These are phyloP conservation scores for Hibiscus trionum DNA, from an alignment of 345 rosid genomes.

Conservation along the genomic window DNA sequence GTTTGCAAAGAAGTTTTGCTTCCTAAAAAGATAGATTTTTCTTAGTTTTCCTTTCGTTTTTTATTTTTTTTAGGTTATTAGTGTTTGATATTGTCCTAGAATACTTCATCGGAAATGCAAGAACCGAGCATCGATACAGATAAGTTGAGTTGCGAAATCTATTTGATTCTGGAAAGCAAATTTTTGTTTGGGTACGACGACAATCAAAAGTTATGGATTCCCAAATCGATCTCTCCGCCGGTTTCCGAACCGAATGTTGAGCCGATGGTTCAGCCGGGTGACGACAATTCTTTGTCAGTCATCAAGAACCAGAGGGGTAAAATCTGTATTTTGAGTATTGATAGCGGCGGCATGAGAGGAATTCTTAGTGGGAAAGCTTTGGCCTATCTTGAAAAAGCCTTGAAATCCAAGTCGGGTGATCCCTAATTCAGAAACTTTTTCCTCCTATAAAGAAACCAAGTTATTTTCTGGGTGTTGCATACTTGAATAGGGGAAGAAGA, in stretches of 20 bases:
- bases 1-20: no score
- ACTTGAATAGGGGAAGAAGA: no score
- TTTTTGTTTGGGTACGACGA: constrained; percentile 84
- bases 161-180: constrained; percentile 86
- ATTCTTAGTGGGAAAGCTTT: constrained; percentile 82
- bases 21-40: no score
- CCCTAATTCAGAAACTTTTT: no score
- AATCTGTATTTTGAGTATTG: constrained; percentile 76
- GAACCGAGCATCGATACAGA: constrained; percentile 96
- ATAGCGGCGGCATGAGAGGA: constrained; percentile 89
- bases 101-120: constrained; percentile 50
- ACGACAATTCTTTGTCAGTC: constrained; percentile 20
- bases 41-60: no score
- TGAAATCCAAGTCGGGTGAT: constrained; percentile 70
- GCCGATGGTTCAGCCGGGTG: constrained; percentile 22
- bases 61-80: neutral
- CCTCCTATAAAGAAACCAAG: no score
- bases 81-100: constrained; percentile 22
- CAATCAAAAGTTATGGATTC: constrained; percentile 69
- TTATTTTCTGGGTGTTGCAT: no score
- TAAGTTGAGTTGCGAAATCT: constrained; percentile 93
- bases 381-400: constrained; percentile 72
- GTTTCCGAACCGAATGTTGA: constrained; percentile 18
- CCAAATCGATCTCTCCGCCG: constrained; percentile 41
- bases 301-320: constrained; percentile 91